phyloP scores from a whole-genome alignment of 176 grass and related monocot genomes.

The Musa beccarii region DNA sequence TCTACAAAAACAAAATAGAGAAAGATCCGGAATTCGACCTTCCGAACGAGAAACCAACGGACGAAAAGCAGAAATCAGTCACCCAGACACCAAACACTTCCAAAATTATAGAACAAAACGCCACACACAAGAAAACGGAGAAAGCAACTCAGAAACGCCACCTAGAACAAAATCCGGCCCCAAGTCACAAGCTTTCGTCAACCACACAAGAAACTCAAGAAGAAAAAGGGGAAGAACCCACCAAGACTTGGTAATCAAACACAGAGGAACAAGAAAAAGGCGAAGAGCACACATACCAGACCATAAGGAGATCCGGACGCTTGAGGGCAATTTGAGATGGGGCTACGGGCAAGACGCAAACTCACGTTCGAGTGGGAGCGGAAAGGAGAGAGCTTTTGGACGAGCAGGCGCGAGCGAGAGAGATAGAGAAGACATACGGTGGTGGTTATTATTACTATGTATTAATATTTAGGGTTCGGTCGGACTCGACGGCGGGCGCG shows the following conservation, averaged over 20 bases:
- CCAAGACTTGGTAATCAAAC: not conserved
- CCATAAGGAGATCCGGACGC: not conserved
- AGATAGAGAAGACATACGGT: not conserved
- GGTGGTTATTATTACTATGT: not conserved
- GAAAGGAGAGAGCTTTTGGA: not conserved
- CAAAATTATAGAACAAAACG: not conserved
- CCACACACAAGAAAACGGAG: not conserved
- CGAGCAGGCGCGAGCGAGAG: not conserved
- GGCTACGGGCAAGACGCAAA: not conserved
- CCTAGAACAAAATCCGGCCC: not conserved
- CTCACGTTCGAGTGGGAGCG: not conserved
- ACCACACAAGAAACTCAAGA: not conserved
- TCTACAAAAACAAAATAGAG: not conserved
- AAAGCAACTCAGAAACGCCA: not conserved
- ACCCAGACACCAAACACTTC: not conserved
- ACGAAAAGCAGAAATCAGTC: not conserved
- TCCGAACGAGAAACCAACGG: not conserved
- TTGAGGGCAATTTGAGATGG: not conserved
- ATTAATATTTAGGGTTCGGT: slow-evolving; percentile 7
- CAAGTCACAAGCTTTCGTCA: not conserved
- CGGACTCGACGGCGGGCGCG: not conserved
- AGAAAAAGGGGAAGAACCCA: not conserved
- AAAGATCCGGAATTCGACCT: not conserved
- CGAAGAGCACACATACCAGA: not conserved
- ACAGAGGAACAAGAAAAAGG: not conserved